phyloP scores from a whole-genome alignment of 345 rosid genomes.

The Salix purpurea region DNA sequence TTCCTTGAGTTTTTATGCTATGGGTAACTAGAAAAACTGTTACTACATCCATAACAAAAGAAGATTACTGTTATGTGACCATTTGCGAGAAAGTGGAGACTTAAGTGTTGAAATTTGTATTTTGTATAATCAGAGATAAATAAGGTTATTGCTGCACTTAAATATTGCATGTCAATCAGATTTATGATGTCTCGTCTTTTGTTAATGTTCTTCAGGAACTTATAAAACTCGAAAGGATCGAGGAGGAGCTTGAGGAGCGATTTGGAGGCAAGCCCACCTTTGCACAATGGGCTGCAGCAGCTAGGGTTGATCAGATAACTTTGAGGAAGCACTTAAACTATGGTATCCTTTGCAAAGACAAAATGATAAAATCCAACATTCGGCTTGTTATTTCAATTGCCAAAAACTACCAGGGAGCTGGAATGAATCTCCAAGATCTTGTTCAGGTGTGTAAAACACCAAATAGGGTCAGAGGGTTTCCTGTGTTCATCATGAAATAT shows the following conservation, averaged over 20 bases:
- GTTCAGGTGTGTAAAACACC: conserved; percentile 58
- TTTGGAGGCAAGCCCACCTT: conserved; percentile 69
- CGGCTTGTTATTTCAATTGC: conserved; percentile 97
- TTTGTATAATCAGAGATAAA: background rate
- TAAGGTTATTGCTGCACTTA: background rate
- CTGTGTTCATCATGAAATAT: background rate
- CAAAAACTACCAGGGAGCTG: conserved; percentile 81
- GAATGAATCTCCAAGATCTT: conserved; percentile 92
- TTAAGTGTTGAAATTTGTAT: background rate
- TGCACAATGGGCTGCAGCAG: conserved; percentile 91
- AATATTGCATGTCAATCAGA: background rate
- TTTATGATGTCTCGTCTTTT: conserved; percentile 14
- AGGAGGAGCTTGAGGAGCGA: conserved; percentile 62
- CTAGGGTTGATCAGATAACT: conserved; percentile 68
- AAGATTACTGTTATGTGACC: background rate
- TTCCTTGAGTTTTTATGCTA: background rate
- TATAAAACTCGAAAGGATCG: conserved; percentile 77
- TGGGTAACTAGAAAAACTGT: background rate
- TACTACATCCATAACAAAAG: background rate
- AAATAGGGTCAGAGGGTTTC: background rate
- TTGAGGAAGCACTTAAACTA: conserved; percentile 63
- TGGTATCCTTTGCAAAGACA: conserved; percentile 77
- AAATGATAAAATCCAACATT: conserved; percentile 88
- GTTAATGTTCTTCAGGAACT: conserved; percentile 49
- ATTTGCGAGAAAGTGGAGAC: background rate